Base-by-base conservation (phyloP, 768 basidiomycete genomes). In the Termitomyces sp. region DNA sequence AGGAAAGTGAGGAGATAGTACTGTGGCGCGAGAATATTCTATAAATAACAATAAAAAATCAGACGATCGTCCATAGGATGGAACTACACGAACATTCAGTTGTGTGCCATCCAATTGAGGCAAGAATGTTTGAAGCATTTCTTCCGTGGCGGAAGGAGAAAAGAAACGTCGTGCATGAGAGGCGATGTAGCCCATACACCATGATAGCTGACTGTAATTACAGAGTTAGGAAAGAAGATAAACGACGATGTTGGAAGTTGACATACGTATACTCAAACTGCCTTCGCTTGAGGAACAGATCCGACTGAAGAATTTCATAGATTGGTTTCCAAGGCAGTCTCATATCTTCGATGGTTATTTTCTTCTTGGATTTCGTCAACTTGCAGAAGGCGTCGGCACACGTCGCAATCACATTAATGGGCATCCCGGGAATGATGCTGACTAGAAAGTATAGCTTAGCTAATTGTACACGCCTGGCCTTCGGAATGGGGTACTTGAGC, bases 41-140 rank as follows among this genome's bases (percentile, higher is more conserved):
- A 68, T 54, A 40, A 31, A 21, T 35, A 42, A 61, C 53, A 63
- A 53, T 62, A 19, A 59, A 60, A 40, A 51, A 23, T 8, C 53
- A 42, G 19, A 47, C n/a, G 31, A 10, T 10, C 26, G 19, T 31
- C 26, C 44, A 51, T 21, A 45, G n/a, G 38, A 9, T 33, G 3
- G 43, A 19, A 8, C 49, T 26, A 2, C 52, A 53, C 87, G 67
- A 59, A 89, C 88, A 70, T 90, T 84, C 62, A 93, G 71, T 54
- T 79, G 79, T 23, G 83, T 86, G 33, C 87, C 88, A 63, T 92
- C 87, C 35, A 95, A 75, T 53, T 78, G 73, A 5, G 93, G 92
- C 10, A 97, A 72, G 66, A 95, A 93, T 0, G 81, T 85, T n/a
- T 86, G 77, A 31, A 97, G 81, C 91, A 97, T 95, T 63, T 91